These are phyloP conservation scores for Wickerhamiella domercqiae DNA, from an alignment of 805 yeast species.

Conservation along the genomic window DNA sequence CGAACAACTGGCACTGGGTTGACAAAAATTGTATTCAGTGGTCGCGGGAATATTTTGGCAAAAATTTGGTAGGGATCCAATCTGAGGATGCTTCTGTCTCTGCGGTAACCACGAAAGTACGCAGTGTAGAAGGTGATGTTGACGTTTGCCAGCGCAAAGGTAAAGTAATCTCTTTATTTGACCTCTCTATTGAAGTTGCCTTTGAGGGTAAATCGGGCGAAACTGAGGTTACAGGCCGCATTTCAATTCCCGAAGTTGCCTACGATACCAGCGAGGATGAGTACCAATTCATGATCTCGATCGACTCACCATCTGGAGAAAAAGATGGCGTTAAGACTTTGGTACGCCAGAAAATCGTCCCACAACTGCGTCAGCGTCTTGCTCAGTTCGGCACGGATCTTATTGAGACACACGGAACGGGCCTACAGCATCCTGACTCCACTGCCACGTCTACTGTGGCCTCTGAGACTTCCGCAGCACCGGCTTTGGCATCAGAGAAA, in stretches of 20 bases:
- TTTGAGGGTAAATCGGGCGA: conserved; percentile 34
- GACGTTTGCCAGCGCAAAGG: conserved; percentile 97
- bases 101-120: conserved; percentile 31
- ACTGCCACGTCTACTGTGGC: conserved; percentile 7
- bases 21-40: conserved; percentile 92
- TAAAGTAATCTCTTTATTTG: conserved; percentile 82
- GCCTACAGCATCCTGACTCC: conserved; percentile 59
- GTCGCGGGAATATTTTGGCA: conserved; percentile 64
- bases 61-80: conserved; percentile 38
- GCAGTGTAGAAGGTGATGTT: conserved; percentile 79
- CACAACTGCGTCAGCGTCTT: conserved; percentile 48
- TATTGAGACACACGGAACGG: conserved; percentile 59
- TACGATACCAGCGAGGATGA: conserved; percentile 81
- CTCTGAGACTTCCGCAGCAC: conserved; percentile 7
- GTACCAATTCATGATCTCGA: conserved; percentile 64
- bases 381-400: conserved; percentile 62
- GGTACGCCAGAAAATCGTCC: conserved; percentile 45
- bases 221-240: conserved; percentile 44
- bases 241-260: conserved; percentile 81
- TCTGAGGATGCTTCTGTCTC: conserved; percentile 21
- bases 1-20: conserved; percentile 99
- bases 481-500: conserved; percentile 10
- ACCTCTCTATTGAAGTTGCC: conserved; percentile 50
- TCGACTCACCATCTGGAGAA: conserved; percentile 36
- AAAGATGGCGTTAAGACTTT: conserved; percentile 34